Evolutionary conservation across 768 basidiomycete genomes (phyloP), one percentile per base, ranked within the genome.

Genomic region (Suillus lakei): DNA sequence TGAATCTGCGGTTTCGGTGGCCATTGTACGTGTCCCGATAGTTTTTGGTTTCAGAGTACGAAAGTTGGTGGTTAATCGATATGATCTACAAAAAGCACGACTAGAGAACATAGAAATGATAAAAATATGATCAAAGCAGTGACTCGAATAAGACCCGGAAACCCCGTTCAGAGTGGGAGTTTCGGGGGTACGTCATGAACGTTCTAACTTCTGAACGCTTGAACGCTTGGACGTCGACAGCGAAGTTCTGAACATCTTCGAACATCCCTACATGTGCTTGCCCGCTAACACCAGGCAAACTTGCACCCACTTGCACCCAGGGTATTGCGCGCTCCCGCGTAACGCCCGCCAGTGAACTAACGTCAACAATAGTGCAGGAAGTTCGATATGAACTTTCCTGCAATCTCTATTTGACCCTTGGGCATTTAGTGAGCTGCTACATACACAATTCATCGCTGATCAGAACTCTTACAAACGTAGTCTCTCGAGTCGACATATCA

Each of bases 401-500:
- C 23, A 23, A 23, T 12, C 9, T 46, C n/a, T 12, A 46, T 46
- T 9, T 46, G 15, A n/a, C n/a, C n/a, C n/a, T n/a, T n/a, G n/a
- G n/a, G n/a, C n/a, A n/a, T n/a, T n/a, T n/a, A n/a, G n/a, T 23
- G 46, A 46, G 46, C n/a, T 46, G n/a, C 46, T 46, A 21, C 61
- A 18, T 32, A 26, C 39, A 16, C 23, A 39, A 38, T 13, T 30
- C 12, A 12, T n/a, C n/a, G n/a, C n/a, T n/a, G n/a, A 23, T 30
- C 50, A 6, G 21, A 60, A 15, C 30, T 53, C 72, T 62, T 61
- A 78, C 75, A 84, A 61, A 65, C 84, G 72, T 34, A 85, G 71
- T 2, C 83, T 85, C 66, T 84, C 83, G n/a, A n/a, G n/a, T 59
- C 81, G 81, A 16, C 84, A 73, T 4, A 83, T 78, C 3, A 83